Percentiles rank a stretch among this genome's conserved stretches.
Conservation (phyloP, 495 filamentous ascomycete species). For the Evernia prunastri region DNA sequence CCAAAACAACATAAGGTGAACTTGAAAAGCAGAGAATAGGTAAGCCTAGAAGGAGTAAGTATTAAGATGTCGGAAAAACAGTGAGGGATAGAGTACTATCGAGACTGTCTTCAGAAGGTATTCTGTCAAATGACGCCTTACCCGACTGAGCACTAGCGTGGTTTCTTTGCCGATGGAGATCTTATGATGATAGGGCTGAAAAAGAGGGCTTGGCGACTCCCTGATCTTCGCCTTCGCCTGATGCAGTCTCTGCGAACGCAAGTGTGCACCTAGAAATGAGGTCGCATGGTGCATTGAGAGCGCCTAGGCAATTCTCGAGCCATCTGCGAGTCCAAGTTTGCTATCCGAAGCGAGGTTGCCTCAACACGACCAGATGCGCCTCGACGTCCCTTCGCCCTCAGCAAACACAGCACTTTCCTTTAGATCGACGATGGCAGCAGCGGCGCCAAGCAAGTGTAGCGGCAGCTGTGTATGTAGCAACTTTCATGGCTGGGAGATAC, state of each 20-base stretch:
- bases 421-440: conserved; percentile 31
- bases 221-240: background rate
- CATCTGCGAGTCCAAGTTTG: background rate
- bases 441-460: conserved; percentile 34
- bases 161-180: too few species aligned
- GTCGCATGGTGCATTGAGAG: conserved; percentile 28
- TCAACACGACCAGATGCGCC: conserved; percentile 26
- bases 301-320: conserved; percentile 21
- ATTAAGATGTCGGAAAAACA: too few species aligned
- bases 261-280: conserved; percentile 28
- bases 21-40: too few species aligned
- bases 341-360: conserved; percentile 18
- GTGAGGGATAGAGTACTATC: too few species aligned
- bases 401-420: conserved; percentile 10
- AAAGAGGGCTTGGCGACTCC: conserved; percentile 11
- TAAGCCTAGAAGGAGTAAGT: too few species aligned
- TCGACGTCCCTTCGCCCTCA: conserved; percentile 22
- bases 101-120: too few species aligned
- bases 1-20: too few species aligned
- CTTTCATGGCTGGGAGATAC: too few species aligned
- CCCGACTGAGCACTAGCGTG: too few species aligned
- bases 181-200: conserved; percentile 19
- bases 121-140: too few species aligned
- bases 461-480: conserved; percentile 43
- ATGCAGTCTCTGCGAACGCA: background rate